Evolutionary conservation across 257 asterid genomes (phyloP).

Genomic region (Gynochthodes officinalis): DNA sequence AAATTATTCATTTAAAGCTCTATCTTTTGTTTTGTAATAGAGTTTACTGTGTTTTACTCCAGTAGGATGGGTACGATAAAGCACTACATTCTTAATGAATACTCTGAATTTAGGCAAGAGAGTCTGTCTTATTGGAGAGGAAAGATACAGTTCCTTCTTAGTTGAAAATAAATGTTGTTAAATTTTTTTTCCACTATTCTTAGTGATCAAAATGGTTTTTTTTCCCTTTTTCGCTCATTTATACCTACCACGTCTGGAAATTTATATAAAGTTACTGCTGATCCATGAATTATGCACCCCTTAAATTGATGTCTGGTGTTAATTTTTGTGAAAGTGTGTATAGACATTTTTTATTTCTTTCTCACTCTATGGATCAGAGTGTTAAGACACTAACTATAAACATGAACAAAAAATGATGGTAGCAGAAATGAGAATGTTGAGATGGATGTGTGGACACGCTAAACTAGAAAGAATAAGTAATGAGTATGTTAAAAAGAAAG

Average conservation of each 20-base stretch:
- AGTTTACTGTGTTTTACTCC: neutral
- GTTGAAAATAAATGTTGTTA: neutral
- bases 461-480: too few relatives aligned
- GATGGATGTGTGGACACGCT: too few relatives aligned
- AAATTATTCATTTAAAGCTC: neutral
- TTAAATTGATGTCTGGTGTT: neutral
- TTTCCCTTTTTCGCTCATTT: neutral
- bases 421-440: too few relatives aligned
- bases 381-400: too few relatives aligned
- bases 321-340: neutral
- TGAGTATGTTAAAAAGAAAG: too few relatives aligned
- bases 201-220: neutral
- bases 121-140: neutral
- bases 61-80: neutral
- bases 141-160: neutral
- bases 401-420: too few relatives aligned
- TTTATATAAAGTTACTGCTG: neutral
- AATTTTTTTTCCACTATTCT: neutral
- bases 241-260: neutral
- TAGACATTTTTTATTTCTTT: neutral
- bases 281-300: neutral
- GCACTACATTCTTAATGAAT: neutral
- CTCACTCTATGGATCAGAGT: neutral
- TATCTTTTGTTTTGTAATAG: neutral
- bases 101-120: neutral